phyloP scores from a whole-genome alignment of 2,329 filamentous ascomycete species.

The Aotearoamyces nothofagi region DNA sequence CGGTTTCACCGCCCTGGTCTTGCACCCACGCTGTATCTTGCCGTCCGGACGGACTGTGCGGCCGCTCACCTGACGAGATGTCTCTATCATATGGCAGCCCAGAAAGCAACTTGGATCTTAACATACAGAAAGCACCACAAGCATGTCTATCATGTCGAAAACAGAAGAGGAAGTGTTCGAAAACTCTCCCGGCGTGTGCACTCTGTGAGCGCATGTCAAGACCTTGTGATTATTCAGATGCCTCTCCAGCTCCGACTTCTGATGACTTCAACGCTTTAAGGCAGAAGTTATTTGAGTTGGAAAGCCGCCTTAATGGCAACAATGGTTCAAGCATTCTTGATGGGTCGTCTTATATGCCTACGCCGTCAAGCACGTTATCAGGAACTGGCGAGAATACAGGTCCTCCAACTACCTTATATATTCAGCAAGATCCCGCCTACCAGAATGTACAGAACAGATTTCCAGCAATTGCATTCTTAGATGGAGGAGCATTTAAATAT shows the following conservation, averaged over 20 bases:
- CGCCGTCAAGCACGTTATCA: conserved; percentile 7
- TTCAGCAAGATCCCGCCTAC: conserved; percentile 3
- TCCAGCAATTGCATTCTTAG: conserved; percentile 28
- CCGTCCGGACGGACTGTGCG: no score
- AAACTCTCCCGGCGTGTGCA: conserved; percentile 29
- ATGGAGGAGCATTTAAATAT: conserved; percentile 23
- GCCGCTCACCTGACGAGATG: no score
- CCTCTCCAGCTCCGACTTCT: conserved; percentile 20
- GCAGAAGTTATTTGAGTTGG: conserved; percentile 23
- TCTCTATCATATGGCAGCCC: not conserved
- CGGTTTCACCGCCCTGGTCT: no score
- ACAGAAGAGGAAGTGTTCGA: conserved; percentile 37
- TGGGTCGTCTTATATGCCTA: conserved; percentile 12
- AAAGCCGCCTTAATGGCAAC: conserved; percentile 19
- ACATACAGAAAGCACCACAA: conserved; percentile 20
- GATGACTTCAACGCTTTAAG: conserved; percentile 25
- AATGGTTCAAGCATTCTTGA: conserved; percentile 6
- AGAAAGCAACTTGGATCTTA: not conserved
- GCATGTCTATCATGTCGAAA: conserved; percentile 28
- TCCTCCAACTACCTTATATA: not conserved
- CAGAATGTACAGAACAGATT: conserved; percentile 21
- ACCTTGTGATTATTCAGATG: conserved; percentile 26
- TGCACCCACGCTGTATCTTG: no score
- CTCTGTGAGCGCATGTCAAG: conserved; percentile 28
- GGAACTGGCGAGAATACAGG: not conserved